Base-by-base conservation (phyloP, 148 eudicot species). In the Spergularia marina region DNA sequence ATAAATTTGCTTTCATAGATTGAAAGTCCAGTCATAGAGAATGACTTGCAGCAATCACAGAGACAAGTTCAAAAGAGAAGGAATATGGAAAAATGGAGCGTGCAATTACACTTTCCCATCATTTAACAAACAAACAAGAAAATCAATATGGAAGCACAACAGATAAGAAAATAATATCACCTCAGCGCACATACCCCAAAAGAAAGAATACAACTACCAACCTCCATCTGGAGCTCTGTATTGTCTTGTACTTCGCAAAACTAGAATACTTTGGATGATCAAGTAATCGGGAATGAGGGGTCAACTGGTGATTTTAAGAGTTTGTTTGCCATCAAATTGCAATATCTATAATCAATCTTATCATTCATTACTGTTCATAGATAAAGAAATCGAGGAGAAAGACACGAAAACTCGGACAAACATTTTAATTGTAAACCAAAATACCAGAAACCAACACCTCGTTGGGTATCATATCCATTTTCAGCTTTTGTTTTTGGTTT, bases 161-260 rank as follows among this genome's bases (percentile, higher is more conserved):
- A 65, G 68, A 65, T 47, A 59, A 59, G 63, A 11, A n/a, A 59
- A 21, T 25, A 18, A 59, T 1, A 59, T 59, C 21, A 59, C 11
- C 18, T 25, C 8, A 59, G 18, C 36, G 18, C 63, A 59, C 63
- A 59, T 9, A 59, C 12, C 12, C 30, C 63, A 44, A 44, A 4
- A 44, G 49, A 44, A 44, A 44, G 49, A 44, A 9, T 44, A 44
- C 3, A 9, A 44, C 49, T 44, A 9, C 49, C 49, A 44, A 44
- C 8, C 49, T 9, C 49, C 10, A 44, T 44, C 49, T 44, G 30
- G 23, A 59, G 63, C 30, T 25, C 21, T 18, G 20, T 25, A 59
- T 58, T 59, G 63, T 25, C 63, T 59, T 59, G 63, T 9, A 18
- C 62, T 58, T 20, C 63, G 23, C 63, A 59, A 59, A 59, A 25